These are phyloP conservation scores for Apiospora hydei DNA, from an alignment of 2,329 filamentous ascomycete genomes.

Conservation along the genomic window DNA sequence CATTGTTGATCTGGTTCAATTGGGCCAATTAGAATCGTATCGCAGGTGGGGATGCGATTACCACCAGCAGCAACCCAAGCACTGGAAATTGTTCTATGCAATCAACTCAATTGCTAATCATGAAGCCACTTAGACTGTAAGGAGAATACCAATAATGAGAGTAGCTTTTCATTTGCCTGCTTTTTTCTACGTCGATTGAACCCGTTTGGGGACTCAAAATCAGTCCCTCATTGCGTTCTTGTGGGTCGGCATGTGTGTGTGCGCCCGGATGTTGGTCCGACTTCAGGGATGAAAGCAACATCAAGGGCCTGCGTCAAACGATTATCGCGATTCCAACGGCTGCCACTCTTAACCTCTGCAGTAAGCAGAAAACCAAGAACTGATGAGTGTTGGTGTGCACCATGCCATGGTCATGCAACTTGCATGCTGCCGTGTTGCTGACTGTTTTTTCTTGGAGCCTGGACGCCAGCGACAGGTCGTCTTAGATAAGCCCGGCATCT, in stretches of 20 bases:
- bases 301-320: background rate
- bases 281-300: background rate
- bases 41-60: background rate
- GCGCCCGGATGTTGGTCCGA: background rate
- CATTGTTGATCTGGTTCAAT: background rate
- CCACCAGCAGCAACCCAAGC: background rate
- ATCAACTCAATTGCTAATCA: background rate
- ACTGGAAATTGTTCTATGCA: background rate
- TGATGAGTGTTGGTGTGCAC: background rate
- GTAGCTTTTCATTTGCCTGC: too few relatives aligned
- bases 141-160: too few relatives aligned
- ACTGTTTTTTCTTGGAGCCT: background rate
- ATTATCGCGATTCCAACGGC: background rate
- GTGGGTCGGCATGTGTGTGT: background rate
- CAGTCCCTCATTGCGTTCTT: background rate
- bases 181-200: background rate
- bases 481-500: background rate
- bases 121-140: too few relatives aligned
- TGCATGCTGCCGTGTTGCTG: background rate
- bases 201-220: too few relatives aligned
- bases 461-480: background rate
- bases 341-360: background rate
- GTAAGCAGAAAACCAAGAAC: background rate
- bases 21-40: background rate
- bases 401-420: background rate